Evolutionary conservation across 2,329 filamentous ascomycete genomes (phyloP), one percentile per base, ranked within the genome.

Genomic region (Corniculantispora saksenae): DNA sequence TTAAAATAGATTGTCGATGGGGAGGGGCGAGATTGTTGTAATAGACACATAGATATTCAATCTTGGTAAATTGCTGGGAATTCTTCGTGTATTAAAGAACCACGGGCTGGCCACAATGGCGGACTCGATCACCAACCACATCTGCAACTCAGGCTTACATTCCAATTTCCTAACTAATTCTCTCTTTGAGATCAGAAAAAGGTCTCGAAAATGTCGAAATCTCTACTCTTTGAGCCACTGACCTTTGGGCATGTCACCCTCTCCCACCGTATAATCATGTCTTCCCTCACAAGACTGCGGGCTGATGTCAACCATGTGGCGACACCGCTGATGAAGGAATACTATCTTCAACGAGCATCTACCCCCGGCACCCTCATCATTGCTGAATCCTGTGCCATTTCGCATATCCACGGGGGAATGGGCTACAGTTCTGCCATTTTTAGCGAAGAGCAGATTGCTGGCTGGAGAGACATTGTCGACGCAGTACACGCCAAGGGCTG

Each of bases 401-500:
- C 75, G 3, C 74, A 72, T 13, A 66, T 70, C 13, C 73, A 74
- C 0, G 76, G 75, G 13, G 78, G 77, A 0, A 73, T 74, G 27
- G 66, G 75, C 2, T 75, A 86, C 68, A 80, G 83, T 0, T 86
- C 89, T 0, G 87, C 86, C 1, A 85, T 91, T 68, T 90, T 81
- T 76, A 83, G 71, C 48, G 74, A 82, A 0, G 81, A 78, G 8
- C 88, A 90, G 66, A 79, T 89, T 53, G 76, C 77, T 0, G 84
- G 79, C 0, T 92, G 89, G 89, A 86, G 82, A 65, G 74, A 80
- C 19, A 79, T 91, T 60, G 88, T 85, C 1, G 83, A 88, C 29
- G 84, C 83, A 1, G 88, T 91, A 0, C 89, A 92, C 72, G 77
- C 79, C 40, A 88, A 88, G 70, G 85, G 84, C 3, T 82, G 80